These are phyloP conservation scores for Fomitopsis pinicola DNA, from an alignment of 1,284 basidiomycete species.

Conservation along the genomic window DNA sequence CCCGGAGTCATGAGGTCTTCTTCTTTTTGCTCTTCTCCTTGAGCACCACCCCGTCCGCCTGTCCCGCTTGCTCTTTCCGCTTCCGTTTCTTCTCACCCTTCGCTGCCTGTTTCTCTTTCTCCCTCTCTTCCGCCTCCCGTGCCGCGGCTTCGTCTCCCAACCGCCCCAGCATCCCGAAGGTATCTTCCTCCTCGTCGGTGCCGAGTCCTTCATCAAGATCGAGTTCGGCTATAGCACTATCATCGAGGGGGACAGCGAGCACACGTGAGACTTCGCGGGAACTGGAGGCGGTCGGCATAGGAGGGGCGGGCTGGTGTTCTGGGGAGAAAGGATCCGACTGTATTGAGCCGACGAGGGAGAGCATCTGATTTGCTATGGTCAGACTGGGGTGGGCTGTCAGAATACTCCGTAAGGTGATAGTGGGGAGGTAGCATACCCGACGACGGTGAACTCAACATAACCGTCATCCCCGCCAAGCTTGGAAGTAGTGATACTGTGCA, in stretches of 20 bases:
- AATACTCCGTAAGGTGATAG: neutral
- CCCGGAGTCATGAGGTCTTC: neutral
- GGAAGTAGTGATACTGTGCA: slow-evolving; percentile 66
- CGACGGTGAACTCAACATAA: slow-evolving; percentile 82
- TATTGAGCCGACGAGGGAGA: slow-evolving; percentile 89
- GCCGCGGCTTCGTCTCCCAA: slow-evolving; percentile 27
- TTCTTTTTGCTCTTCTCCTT: neutral
- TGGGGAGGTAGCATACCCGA: slow-evolving; percentile 58
- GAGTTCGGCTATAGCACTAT: slow-evolving; percentile 15
- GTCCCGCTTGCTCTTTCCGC: slow-evolving; percentile 16
- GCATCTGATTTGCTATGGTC: slow-evolving; percentile 92
- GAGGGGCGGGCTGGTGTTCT: slow-evolving; percentile 41
- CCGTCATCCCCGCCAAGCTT: slow-evolving; percentile 72
- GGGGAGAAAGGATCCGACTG: slow-evolving; percentile 82
- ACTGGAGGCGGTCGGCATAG: slow-evolving; percentile 8
- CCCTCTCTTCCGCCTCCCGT: slow-evolving; percentile 23
- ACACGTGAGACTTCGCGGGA: slow-evolving; percentile 2
- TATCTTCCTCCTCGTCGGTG: slow-evolving; percentile 32
- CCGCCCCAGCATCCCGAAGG: slow-evolving; percentile 35
- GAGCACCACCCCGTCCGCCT: neutral
- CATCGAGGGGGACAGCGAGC: slow-evolving; percentile 8
- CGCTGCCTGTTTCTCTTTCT: slow-evolving; percentile 23
- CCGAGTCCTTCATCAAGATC: slow-evolving; percentile 22
- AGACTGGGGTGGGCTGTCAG: slow-evolving; percentile 46
- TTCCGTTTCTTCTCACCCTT: slow-evolving; percentile 29